Base-by-base conservation (phyloP, 768 basidiomycete genomes). In the Boletus sensibilis region DNA sequence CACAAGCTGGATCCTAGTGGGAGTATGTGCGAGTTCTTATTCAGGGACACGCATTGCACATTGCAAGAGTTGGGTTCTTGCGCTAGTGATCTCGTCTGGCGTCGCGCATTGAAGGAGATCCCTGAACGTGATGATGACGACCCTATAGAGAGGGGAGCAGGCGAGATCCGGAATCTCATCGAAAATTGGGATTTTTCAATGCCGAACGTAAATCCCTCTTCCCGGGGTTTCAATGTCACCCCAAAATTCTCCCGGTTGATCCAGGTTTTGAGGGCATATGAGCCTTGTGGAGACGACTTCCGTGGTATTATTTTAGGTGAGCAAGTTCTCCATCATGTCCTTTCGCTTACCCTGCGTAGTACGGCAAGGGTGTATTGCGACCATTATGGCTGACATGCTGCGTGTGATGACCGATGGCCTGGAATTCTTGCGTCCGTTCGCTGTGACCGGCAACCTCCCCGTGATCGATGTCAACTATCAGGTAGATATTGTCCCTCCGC, bases 21-120 rank as follows among this genome's bases (percentile, higher is more conserved):
- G 47, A 47, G 63, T 7, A 57, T 76, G 31, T 76, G 77, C 55
- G 69, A 60, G 42, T 74, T 72, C 35, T 68, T 82, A 40, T 82
- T 84, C 64, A 73, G 66, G 41, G 73, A 77, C 27, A 81, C 85
- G 12, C 76, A 74, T 20, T 67, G 72, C 60, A 78, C 78, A 20
- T 68, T 80, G 35, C 64, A 68, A 27, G 82, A 88, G 64, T 65
- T 92, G 31, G 90, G 90, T 8, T 61, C 78, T 37, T 90, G 86
- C 60, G 89, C 86, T 46, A 77, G 84, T 37, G 87, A 91, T 61
- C 72, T 90, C 35, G 73, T 87, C 47, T 92, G 87, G 89, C 77
- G 84, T 59, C 78, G 78, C 41, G 78, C 78, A 21, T 59, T 81
- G 44, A 78, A 74, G 57, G 77, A 78, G 49, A 54, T 63, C 11